Base-by-base conservation (phyloP, 2,329 filamentous ascomycete species). In the Pseudogymnoascus destructans region DNA sequence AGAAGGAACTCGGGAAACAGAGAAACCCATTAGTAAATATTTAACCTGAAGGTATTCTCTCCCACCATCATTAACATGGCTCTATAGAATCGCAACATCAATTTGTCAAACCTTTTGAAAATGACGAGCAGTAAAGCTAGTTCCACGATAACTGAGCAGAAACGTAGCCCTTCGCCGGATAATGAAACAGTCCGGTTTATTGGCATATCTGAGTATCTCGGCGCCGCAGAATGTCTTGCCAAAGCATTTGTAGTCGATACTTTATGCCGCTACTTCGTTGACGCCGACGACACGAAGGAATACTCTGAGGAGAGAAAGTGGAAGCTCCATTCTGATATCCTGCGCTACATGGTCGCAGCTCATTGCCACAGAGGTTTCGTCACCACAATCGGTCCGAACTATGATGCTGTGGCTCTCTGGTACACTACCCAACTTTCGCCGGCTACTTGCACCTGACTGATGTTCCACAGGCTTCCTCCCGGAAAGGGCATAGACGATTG, bases 331-430 rank as follows among this genome's bases (percentile, higher is more conserved):
- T 77, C 86, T 64, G 79, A 85, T 68, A 85, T 90, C 65, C 81
- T 92, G 75, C 84, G 83, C 64, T 91, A 89, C 71, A 79, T 89
- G 64, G 84, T 84, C 55, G 86, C 87, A 59, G 83, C 86, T 61
- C 87, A 90, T 69, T 83, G 82, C 70, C 78, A 86, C 66, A 84
- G 84, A 64, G 89, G 88, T 59, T 71, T 89, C 60, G 87, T 87
- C 58, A 85, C 86, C 49, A 82, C 85, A 58, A 82, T 87, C 61
- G 89, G 88, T 15, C 79, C 82, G 5, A 81, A 90, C 67, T 89
- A 86, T 67, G 87, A 89, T 64, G 85, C 82, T 63, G 84, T 93
- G 58, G 87, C 86, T 59, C 75, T 93, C 57, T 93, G 88, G 87
- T 89, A 75, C 68, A 81, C 15, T 10, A 13, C 15, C 23, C 30